Percentiles rank a stretch among this genome's conserved stretches.
phyloP scores from a whole-genome alignment of 2,329 filamentous ascomycete species.

The Aureobasidium sp. region DNA sequence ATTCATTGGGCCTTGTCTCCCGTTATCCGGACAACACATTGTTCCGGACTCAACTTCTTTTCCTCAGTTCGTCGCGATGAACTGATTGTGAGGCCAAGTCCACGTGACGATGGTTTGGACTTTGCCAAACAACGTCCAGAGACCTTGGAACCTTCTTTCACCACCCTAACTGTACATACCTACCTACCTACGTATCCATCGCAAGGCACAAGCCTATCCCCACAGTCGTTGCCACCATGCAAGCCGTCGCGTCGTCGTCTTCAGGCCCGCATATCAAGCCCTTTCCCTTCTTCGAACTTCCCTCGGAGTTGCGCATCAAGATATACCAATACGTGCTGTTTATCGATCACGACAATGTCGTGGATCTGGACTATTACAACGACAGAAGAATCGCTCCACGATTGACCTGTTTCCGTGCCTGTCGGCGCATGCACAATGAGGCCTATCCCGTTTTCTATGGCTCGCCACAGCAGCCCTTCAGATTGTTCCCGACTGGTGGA shows the following conservation, averaged over 20 bases:
- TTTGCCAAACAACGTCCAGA: not conserved
- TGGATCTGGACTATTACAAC: constrained; percentile 63
- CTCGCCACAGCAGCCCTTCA: constrained; percentile 46
- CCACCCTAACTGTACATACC: not conserved
- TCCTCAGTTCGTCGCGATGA: not conserved
- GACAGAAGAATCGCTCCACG: constrained; percentile 52
- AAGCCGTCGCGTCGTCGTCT: not conserved
- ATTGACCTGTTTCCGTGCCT: constrained; percentile 55
- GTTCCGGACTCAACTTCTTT: not conserved
- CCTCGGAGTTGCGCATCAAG: constrained; percentile 61
- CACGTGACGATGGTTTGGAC: constrained; percentile 9
- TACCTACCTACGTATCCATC: not conserved
- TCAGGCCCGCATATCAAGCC: constrained; percentile 26
- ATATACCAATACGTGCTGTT: constrained; percentile 60
- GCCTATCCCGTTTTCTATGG: constrained; percentile 61
- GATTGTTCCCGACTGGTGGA: constrained; percentile 60
- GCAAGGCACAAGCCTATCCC: not conserved
- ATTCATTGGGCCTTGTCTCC: constrained; percentile 1
- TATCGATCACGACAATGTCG: constrained; percentile 22
- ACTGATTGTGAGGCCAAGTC: constrained; percentile 5
- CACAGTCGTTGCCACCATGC: not conserved
- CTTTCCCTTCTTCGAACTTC: constrained; percentile 61
- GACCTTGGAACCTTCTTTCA: not conserved
- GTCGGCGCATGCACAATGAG: constrained; percentile 55
- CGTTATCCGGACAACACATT: not conserved